A percentile compares a stretch with the other conserved stretches of the same genome.
These are phyloP conservation scores for Thielaviopsis musarum DNA, from an alignment of 2,329 filamentous ascomycete species.

Conservation along the genomic window DNA sequence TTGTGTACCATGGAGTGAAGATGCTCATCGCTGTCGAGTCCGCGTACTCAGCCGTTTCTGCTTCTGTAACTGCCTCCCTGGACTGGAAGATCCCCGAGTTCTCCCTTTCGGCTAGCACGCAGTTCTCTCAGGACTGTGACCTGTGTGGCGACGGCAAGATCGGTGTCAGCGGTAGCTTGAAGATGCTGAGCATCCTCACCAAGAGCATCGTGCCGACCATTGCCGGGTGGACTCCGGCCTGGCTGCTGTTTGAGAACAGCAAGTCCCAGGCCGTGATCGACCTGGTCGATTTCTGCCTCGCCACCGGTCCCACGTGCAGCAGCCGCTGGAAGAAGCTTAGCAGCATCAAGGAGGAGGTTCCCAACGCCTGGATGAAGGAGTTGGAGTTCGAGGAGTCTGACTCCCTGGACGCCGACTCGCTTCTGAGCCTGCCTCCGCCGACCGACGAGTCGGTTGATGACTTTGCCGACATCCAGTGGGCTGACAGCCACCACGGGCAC, in stretches of 20 bases:
- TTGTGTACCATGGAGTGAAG: neutral
- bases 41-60: neutral
- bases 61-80: neutral
- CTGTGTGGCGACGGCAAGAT: neutral
- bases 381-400: neutral
- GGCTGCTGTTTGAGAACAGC: neutral
- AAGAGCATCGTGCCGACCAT: neutral
- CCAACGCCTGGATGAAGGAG: neutral
- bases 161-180: neutral
- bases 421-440: neutral
- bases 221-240: neutral
- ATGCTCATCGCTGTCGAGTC: neutral
- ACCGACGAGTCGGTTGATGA: neutral
- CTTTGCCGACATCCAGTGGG: neutral
- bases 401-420: neutral
- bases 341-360: neutral
- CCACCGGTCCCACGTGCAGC: conserved; percentile 1
- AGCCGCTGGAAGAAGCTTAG: neutral
- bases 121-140: conserved; percentile 1
- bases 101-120: neutral
- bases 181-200: neutral
- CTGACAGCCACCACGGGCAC: neutral
- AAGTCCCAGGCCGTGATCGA: neutral
- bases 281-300: conserved; percentile 1
- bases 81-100: conserved; percentile 5